Base-by-base conservation (phyloP, 768 basidiomycete species). In the Crucibulum laeve region DNA sequence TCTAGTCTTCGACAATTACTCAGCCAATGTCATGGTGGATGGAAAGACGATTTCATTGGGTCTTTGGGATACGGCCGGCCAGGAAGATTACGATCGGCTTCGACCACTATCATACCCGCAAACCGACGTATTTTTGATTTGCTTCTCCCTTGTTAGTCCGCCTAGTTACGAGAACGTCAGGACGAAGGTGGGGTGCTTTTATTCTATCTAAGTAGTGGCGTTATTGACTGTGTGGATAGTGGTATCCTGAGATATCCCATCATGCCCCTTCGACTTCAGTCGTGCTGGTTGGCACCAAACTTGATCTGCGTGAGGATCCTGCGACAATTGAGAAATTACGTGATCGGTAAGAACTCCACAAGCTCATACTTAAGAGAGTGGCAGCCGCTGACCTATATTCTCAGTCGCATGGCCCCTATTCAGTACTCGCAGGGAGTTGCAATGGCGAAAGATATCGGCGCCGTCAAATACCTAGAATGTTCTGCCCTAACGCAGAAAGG, bases 51-150 rank as follows among this genome's bases (percentile, higher is more conserved):
- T 98, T 59, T 96, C 92, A 48, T 82, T 98, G 44, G 95, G 95
- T 39, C 74, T 99, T 44, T 99, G 96, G 96, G 96, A 99, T 78
- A 99, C 96, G n/a, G 96, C 96, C 25, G 96, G 96, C 53, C 96
- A 99, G 69, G 96, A 99, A 67, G 95, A 99, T 73, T 99, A 95
- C 62, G 92, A 95, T 70, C 87, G 96, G 34, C 87, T 99, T 54
- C 85, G 96, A 54, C 96, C 96, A 40, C 79, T 99, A 55, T 95
- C 91, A 50, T 99, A 99, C 70, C 96, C 96, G 19, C 96, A 98
- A 69, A 98, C 96, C 33, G 95, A 99, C 64, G 93, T 99, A 46
- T 99, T 99, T 74, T 75, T 99, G 68, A 94, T 99, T 62, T 99
- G 96, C 67, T 99, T 99, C 74, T 95, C 92, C 38, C 80, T 99